Percentiles rank a stretch among this genome's conserved stretches.
phyloP scores from a whole-genome alignment of 106 monocot genomes.

The Chionographis japonica region DNA sequence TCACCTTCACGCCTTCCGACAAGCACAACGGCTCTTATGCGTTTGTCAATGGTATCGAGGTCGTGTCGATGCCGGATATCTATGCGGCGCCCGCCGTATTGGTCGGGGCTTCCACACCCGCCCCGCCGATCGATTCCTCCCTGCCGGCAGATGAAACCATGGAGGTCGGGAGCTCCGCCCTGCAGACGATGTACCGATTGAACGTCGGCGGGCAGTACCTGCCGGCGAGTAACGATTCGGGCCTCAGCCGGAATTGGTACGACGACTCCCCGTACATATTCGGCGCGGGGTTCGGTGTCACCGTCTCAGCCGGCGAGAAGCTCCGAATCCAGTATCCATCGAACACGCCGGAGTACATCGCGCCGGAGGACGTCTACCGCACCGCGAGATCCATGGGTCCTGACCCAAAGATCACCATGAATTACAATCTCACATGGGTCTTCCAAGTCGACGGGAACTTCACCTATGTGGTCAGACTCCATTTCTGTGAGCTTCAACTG shows the following conservation, averaged over 20 bases:
- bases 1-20: constrained; percentile 30
- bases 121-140: not conserved
- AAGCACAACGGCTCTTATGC: constrained; percentile 26
- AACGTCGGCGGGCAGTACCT: constrained; percentile 54
- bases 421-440: constrained; percentile 58
- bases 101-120: not conserved
- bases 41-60: constrained; percentile 58
- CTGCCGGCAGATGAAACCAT: constrained; percentile 1
- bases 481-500: constrained; percentile 73
- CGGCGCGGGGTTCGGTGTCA: constrained; percentile 36
- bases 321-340: constrained; percentile 11
- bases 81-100: not conserved
- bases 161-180: constrained; percentile 9
- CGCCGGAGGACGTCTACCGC: constrained; percentile 31
- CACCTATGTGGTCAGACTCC: constrained; percentile 43
- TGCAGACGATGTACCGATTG: constrained; percentile 43
- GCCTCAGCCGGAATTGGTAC: constrained; percentile 32
- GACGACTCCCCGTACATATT: constrained; percentile 40
- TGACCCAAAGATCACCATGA: constrained; percentile 28
- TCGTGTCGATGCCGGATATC: constrained; percentile 49
- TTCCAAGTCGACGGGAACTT: constrained; percentile 41
- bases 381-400: constrained; percentile 57
- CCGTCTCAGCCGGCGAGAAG: constrained; percentile 6
- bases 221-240: constrained; percentile 24
- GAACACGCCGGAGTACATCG: constrained; percentile 13